Evolutionary conservation across 768 basidiomycete genomes (phyloP).

Genomic region (Lactifluus volemus): DNA sequence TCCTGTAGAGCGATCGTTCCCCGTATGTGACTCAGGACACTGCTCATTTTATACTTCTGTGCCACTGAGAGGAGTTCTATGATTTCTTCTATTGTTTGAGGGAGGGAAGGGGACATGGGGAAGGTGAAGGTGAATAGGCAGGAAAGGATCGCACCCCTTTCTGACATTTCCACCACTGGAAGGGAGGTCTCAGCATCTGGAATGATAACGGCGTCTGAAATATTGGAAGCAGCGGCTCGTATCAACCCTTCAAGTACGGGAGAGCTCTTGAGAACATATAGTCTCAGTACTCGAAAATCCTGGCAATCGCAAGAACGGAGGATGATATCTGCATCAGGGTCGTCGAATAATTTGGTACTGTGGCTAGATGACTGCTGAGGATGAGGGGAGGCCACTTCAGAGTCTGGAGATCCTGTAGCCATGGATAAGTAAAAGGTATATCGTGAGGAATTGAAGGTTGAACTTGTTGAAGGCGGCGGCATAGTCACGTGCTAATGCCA

Average conservation of each 20-base stretch:
- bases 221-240: background rate
- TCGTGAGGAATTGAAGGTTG: too few relatives aligned
- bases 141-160: background rate
- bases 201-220: background rate
- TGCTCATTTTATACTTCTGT: background rate
- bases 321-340: conserved; percentile 23
- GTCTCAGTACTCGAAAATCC: background rate
- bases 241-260: background rate
- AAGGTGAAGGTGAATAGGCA: background rate
- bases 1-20: background rate
- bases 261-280: background rate
- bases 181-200: background rate
- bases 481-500: too few relatives aligned
- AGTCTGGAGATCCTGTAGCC: too few relatives aligned
- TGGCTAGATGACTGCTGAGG: too few relatives aligned
- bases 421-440: too few relatives aligned
- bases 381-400: too few relatives aligned
- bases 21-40: background rate
- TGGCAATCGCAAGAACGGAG: background rate
- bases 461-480: too few relatives aligned
- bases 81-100: background rate
- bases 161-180: background rate
- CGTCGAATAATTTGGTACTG: conserved; percentile 25
- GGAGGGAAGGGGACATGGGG: background rate
- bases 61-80: background rate